phyloP scores from a whole-genome alignment of 2,329 filamentous ascomycete genomes.

The Cercospora sp. region DNA sequence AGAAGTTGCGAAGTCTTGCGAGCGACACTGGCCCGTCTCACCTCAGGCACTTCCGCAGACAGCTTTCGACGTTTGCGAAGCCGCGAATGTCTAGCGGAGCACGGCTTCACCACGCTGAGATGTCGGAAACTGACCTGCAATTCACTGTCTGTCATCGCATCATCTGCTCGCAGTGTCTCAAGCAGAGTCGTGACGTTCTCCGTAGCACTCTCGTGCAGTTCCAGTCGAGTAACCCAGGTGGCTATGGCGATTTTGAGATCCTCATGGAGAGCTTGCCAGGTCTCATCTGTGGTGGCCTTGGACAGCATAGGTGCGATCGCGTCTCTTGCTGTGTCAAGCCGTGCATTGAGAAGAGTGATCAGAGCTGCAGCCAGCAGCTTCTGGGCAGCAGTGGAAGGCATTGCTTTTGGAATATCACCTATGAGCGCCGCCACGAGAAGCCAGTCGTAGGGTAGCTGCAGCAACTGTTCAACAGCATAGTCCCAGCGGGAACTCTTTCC shows the following conservation, averaged over 20 bases:
- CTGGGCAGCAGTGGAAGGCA: conserved; percentile 20
- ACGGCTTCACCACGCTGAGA: conserved; percentile 17
- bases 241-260: conserved; percentile 31
- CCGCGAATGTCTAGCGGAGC: conserved; percentile 6
- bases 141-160: conserved; percentile 32
- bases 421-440: conserved; percentile 22
- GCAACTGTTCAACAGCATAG: conserved; percentile 17
- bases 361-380: conserved; percentile 21
- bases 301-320: conserved; percentile 24
- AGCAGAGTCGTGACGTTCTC: conserved; percentile 20
- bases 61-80: conserved; percentile 27
- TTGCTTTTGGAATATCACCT: conserved; percentile 6
- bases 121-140: conserved; percentile 25
- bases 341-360: conserved; percentile 17
- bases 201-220: conserved; percentile 20
- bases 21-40: neutral
- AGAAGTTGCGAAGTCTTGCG: conserved; percentile 18
- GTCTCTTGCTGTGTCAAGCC: conserved; percentile 13
- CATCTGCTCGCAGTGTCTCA: conserved; percentile 25
- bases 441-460: conserved; percentile 17
- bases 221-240: conserved; percentile 29
- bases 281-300: conserved; percentile 12
- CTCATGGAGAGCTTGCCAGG: conserved; percentile 28
- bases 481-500: conserved; percentile 29
- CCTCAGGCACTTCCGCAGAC: conserved; percentile 1